Conservation (phyloP, 78 protist genomes). For the Dictyostelium citrinum region DNA sequence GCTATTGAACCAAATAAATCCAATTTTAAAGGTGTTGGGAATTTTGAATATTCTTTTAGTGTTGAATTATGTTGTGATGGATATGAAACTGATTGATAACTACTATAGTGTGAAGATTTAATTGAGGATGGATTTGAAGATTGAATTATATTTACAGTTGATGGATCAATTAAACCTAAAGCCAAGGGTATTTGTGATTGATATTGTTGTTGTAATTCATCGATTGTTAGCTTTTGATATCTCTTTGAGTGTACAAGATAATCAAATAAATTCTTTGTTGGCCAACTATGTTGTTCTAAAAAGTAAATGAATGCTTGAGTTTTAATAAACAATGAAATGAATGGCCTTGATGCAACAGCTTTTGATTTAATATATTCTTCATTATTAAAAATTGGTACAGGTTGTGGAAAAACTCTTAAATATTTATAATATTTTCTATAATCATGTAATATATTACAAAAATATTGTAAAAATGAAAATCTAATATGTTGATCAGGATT, state of each 20-base stretch:
- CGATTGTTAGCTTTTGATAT: slow-evolving; percentile 16
- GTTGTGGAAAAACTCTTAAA: slow-evolving; percentile 77
- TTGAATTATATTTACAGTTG: background rate
- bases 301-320: slow-evolving; percentile 69
- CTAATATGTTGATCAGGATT: slow-evolving; percentile 31
- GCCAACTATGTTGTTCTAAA: slow-evolving; percentile 66
- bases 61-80: background rate
- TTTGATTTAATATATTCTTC: slow-evolving; percentile 23
- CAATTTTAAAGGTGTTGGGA: slow-evolving; percentile 27
- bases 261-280: slow-evolving; percentile 58
- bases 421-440: slow-evolving; percentile 59
- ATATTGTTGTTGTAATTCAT: slow-evolving; percentile 9
- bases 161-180: slow-evolving; percentile 21
- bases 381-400: slow-evolving; percentile 70
- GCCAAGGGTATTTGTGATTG: slow-evolving; percentile 46
- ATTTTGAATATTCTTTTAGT: slow-evolving; percentile 23
- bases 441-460: slow-evolving; percentile 50
- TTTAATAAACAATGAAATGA: slow-evolving; percentile 36
- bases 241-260: slow-evolving; percentile 22
- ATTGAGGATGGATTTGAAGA: background rate
- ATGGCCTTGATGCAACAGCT: background rate
- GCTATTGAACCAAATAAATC: background rate
- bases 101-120: background rate
- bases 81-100: background rate
- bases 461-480: slow-evolving; percentile 61